Conservation (phyloP, 768 basidiomycete genomes). For the Aureoboletus auriporus region DNA sequence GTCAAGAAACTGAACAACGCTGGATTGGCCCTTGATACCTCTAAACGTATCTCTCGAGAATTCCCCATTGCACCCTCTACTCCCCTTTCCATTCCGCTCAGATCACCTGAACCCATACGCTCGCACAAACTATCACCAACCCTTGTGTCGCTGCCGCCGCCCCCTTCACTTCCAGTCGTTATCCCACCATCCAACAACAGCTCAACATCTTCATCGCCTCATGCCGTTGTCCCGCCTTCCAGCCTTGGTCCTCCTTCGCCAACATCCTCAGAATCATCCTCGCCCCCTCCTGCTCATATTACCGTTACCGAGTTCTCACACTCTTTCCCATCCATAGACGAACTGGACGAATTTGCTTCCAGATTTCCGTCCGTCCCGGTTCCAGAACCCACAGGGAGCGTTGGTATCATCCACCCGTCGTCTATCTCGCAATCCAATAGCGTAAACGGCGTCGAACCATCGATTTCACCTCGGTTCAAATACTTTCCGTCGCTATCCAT, state of each 20-base stretch:
- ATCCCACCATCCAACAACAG: conserved; percentile 23
- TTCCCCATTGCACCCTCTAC: conserved; percentile 35
- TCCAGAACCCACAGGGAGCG: conserved; percentile 36
- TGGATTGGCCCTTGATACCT: conserved; percentile 57
- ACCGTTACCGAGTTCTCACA: conserved; percentile 57
- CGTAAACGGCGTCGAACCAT: conserved; percentile 29
- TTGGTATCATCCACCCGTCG: conserved; percentile 8
- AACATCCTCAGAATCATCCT: conserved; percentile 63
- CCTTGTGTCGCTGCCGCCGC: conserved; percentile 27
- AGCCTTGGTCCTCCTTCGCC: conserved; percentile 76
- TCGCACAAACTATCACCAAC: conserved; percentile 40
- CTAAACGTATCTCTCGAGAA: conserved; percentile 60
- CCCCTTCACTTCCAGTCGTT: conserved; percentile 11
- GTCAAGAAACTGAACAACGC: conserved; percentile 69
- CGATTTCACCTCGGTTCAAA: conserved; percentile 27
- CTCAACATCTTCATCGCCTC: conserved; percentile 45
- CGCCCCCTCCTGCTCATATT: conserved; percentile 40
- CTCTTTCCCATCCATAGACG: conserved; percentile 75
- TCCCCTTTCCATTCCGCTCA: conserved; percentile 20
- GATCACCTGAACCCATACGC: conserved; percentile 29
- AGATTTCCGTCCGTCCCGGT: conserved; percentile 48
- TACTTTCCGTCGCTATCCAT: conserved; percentile 42
- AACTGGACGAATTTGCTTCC: conserved; percentile 57
- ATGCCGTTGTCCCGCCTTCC: conserved; percentile 65
- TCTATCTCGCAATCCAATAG: conserved; percentile 28